These are phyloP conservation scores for Anthracocystis walkeri DNA, from an alignment of 1,284 basidiomycete genomes.

Conservation along the genomic window DNA sequence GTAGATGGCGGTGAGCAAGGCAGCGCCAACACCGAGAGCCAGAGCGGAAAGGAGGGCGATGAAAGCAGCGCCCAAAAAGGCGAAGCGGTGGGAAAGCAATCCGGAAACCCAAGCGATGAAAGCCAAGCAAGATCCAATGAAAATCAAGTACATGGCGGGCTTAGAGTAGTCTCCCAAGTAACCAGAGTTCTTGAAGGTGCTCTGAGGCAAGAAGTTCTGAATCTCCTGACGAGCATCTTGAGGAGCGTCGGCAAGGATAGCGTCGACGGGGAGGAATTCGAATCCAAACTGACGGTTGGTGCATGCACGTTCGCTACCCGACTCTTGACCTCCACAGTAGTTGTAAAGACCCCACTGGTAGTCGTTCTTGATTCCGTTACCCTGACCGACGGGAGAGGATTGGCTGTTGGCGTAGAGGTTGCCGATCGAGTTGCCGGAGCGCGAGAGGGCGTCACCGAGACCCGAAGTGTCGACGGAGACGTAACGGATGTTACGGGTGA, in stretches of 20 bases:
- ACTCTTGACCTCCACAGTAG: constrained; percentile 53
- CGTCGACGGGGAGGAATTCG: constrained; percentile 50
- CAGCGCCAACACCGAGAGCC: constrained; percentile 56
- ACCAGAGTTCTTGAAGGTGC: constrained; percentile 46
- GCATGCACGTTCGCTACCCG: constrained; percentile 39
- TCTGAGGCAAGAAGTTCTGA: constrained; percentile 30
- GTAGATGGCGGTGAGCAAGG: constrained; percentile 63
- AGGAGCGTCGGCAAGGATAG: constrained; percentile 40
- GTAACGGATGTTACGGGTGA: constrained; percentile 63
- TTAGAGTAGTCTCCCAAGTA: constrained; percentile 57
- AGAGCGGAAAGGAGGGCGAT: constrained; percentile 59
- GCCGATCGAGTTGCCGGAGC: constrained; percentile 9
- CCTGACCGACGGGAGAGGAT: constrained; percentile 20
- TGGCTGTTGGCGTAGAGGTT: constrained; percentile 55
- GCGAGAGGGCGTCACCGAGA: constrained; percentile 41
- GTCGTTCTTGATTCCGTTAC: constrained; percentile 49
- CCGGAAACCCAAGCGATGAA: constrained; percentile 62
- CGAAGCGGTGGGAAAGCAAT: constrained; percentile 58
- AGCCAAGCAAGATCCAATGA: constrained; percentile 64
- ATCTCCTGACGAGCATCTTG: constrained; percentile 20
- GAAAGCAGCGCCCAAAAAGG: constrained; percentile 59
- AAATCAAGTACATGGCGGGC: constrained; percentile 63
- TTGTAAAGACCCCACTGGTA: constrained; percentile 64
- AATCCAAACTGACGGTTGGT: constrained; percentile 45
- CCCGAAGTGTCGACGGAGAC: constrained; percentile 44